A percentile compares a stretch with the other conserved stretches of the same genome.
Evolutionary conservation across 495 filamentous ascomycete species (phyloP).

Genomic region (Immersiella caudata): DNA sequence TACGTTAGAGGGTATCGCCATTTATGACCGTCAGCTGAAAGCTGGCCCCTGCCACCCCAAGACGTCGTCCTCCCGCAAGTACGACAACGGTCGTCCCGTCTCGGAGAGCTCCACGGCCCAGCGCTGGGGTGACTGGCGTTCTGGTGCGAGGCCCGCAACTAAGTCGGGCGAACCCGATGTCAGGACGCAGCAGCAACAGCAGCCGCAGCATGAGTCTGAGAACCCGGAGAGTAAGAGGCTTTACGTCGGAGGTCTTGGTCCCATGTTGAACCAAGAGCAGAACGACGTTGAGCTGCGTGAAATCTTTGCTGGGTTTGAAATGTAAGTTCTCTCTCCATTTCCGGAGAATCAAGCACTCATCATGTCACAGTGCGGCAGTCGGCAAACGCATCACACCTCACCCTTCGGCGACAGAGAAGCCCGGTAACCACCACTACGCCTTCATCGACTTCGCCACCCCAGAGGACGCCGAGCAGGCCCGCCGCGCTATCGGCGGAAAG

Average conservation of each 20-base stretch:
- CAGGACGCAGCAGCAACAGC: conserved; percentile 6
- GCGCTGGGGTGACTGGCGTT: conserved; percentile 46
- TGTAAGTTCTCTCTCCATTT: conserved; percentile 38
- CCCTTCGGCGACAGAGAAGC: conserved; percentile 51
- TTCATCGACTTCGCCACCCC: conserved; percentile 65
- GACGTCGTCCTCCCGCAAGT: conserved; percentile 1
- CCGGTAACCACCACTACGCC: conserved; percentile 66
- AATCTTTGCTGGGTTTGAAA: conserved; percentile 62
- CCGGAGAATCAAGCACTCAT: not conserved
- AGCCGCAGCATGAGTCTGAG: conserved; percentile 25
- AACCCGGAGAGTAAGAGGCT: conserved; percentile 54
- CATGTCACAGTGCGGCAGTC: conserved; percentile 50
- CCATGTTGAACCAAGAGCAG: conserved; percentile 57
- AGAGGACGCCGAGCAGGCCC: conserved; percentile 57
- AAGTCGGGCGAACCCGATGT: conserved; percentile 9
- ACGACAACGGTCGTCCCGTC: not conserved
- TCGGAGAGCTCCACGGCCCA: conserved; percentile 30
- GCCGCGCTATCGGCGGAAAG: conserved; percentile 36
- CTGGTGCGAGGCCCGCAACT: conserved; percentile 23
- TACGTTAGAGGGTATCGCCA: conserved; percentile 53
- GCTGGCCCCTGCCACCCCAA: conserved; percentile 62
- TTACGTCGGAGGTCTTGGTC: conserved; percentile 65
- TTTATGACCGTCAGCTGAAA: conserved; percentile 61
- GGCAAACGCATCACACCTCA: conserved; percentile 67
- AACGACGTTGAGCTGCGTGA: conserved; percentile 56